Conservation (phyloP, 352 stramenopile genomes). For the Halophytophthora polymorphica region DNA sequence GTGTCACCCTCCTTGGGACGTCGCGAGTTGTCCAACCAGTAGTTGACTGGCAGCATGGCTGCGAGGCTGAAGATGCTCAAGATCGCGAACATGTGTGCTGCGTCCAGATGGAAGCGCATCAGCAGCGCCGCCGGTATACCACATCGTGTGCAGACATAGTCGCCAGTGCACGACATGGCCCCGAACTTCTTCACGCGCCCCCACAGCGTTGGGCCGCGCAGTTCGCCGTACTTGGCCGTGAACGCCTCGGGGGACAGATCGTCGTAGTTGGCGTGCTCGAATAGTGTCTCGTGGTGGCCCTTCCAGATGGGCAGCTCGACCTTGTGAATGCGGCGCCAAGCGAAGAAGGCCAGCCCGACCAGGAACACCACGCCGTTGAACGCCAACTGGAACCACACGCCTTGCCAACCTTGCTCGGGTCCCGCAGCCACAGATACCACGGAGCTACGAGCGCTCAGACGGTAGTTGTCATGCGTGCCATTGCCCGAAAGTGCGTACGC, state of each 20-base stretch:
- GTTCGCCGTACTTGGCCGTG: slow-evolving; percentile 42
- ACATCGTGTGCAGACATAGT: slow-evolving; percentile 61
- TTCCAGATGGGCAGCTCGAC: slow-evolving; percentile 63
- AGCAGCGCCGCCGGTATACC: slow-evolving; percentile 67
- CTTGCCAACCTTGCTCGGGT: slow-evolving; percentile 49
- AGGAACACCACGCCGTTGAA: slow-evolving; percentile 65
- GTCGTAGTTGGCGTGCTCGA: slow-evolving; percentile 77
- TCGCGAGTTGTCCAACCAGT: slow-evolving; percentile 47
- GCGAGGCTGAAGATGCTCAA: slow-evolving; percentile 66
- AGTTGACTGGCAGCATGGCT: slow-evolving; percentile 79
- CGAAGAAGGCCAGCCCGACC: slow-evolving; percentile 54
- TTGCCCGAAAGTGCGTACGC: slow-evolving; percentile 45
- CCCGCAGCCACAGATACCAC: slow-evolving; percentile 54
- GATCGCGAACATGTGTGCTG: slow-evolving; percentile 55
- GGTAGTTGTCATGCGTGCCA: slow-evolving; percentile 34
- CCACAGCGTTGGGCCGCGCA: slow-evolving; percentile 32
- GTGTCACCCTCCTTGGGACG: slow-evolving; percentile 32
- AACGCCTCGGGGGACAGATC: slow-evolving; percentile 39
- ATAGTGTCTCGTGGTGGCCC: slow-evolving; percentile 53
- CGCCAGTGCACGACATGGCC: slow-evolving; percentile 35
- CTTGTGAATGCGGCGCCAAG: slow-evolving; percentile 49
- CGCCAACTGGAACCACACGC: slow-evolving; percentile 61
- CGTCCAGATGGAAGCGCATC: slow-evolving; percentile 64
- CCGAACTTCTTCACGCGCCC: slow-evolving; percentile 53
- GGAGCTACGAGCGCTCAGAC: slow-evolving; percentile 42